phyloP scores from a whole-genome alignment of 176 grass and related monocot genomes.

The Panicum miliaceum region DNA sequence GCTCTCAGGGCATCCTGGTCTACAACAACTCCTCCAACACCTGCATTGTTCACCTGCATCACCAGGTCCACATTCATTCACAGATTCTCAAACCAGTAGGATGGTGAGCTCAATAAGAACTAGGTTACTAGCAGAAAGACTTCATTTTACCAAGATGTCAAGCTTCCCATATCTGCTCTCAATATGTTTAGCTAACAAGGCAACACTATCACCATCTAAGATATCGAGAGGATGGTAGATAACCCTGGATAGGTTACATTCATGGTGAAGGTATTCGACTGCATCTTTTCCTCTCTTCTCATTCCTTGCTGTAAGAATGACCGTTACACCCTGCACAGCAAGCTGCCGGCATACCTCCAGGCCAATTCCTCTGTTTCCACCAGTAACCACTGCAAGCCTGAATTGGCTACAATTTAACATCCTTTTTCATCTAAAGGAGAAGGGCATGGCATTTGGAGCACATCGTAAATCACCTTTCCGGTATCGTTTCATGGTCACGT shows the following conservation, averaged over 20 bases:
- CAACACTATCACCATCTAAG: slow-evolving; percentile 37
- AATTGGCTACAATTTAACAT: background rate
- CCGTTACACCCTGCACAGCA: slow-evolving; percentile 40
- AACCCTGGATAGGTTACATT: slow-evolving; percentile 44
- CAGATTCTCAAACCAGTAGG: background rate
- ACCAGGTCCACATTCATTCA: background rate
- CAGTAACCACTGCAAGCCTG: slow-evolving; percentile 71
- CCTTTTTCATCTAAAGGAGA: background rate
- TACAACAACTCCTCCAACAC: slow-evolving; percentile 32
- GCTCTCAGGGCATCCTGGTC: slow-evolving; percentile 52
- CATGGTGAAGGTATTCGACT: slow-evolving; percentile 37
- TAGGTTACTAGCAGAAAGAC: background rate
- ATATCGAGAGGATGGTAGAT: slow-evolving; percentile 70
- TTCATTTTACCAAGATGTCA: slow-evolving; percentile 61
- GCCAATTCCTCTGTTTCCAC: slow-evolving; percentile 72
- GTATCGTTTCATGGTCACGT: background rate
- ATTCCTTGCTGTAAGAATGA: slow-evolving; percentile 69
- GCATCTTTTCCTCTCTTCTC: slow-evolving; percentile 57
- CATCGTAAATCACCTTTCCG: slow-evolving; percentile 29
- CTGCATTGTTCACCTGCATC: slow-evolving; percentile 72
- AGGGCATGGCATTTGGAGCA: background rate
- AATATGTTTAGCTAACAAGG: slow-evolving; percentile 45
- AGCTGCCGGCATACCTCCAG: slow-evolving; percentile 60
- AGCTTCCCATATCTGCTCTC: slow-evolving; percentile 57
- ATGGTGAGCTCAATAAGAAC: background rate